Evolutionary conservation across 345 rosid genomes (phyloP).

Genomic region (Aquilaria malaccensis): DNA sequence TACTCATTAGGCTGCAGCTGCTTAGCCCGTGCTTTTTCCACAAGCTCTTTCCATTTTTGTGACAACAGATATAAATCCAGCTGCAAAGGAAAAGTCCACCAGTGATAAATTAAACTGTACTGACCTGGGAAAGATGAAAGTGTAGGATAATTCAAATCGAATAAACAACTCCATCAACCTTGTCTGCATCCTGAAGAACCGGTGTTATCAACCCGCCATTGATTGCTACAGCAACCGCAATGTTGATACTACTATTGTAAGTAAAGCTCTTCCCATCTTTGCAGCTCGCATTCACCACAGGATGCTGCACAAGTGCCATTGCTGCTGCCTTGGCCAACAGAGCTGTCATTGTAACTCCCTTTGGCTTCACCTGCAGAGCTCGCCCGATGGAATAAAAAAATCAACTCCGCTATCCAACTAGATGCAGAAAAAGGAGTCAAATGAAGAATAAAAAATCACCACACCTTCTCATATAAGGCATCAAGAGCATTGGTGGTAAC

Average conservation of each 20-base stretch:
- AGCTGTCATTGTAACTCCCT: conserved; percentile 96
- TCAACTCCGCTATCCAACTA: background rate
- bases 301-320: conserved; percentile 88
- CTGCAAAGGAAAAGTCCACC: conserved; percentile 30
- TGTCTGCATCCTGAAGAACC: conserved; percentile 92
- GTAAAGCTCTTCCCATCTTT: conserved; percentile 83
- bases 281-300: conserved; percentile 84
- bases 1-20: conserved; percentile 93
- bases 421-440: background rate
- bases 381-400: conserved; percentile 1
- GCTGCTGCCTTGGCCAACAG: conserved; percentile 92
- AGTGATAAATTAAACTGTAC: conserved; percentile 7
- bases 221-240: conserved; percentile 93
- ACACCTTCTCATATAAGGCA: conserved; percentile 76
- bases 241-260: conserved; percentile 63
- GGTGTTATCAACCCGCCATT: conserved; percentile 95
- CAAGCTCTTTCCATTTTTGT: conserved; percentile 95
- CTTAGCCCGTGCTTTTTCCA: conserved; percentile 79
- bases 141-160: background rate
- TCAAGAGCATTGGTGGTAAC: conserved; percentile 75
- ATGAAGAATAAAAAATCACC: background rate
- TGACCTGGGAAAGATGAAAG: background rate
- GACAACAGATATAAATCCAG: conserved; percentile 85
- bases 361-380: conserved; percentile 65
- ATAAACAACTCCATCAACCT: conserved; percentile 34